These are phyloP conservation scores for Fallopia convolvulus DNA, from an alignment of 148 eudicot species.

Conservation along the genomic window DNA sequence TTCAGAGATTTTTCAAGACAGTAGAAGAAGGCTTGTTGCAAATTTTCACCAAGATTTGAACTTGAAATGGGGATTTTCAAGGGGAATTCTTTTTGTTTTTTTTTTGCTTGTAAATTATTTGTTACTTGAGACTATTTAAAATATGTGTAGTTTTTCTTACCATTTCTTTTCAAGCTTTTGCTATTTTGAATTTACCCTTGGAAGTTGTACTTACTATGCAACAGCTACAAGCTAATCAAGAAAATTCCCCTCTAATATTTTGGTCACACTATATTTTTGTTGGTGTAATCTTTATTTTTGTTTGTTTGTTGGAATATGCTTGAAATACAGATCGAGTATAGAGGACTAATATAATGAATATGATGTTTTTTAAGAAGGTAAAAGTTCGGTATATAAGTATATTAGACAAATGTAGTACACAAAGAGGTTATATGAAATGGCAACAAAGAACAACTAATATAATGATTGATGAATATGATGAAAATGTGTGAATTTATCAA, in stretches of 20 bases:
- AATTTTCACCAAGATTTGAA: neutral
- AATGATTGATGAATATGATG: no score
- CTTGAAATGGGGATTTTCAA: slow-evolving; percentile 12
- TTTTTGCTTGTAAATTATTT: slow-evolving; percentile 39
- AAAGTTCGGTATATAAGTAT: no score
- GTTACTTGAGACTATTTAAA: neutral
- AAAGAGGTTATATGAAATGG: no score
- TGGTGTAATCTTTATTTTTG: neutral
- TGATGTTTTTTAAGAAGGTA: no score
- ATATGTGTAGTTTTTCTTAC: slow-evolving; percentile 23
- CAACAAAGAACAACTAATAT: no score
- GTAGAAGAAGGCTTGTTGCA: slow-evolving; percentile 9
- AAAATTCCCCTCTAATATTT: neutral
- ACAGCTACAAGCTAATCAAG: slow-evolving; percentile 5
- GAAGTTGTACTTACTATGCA: slow-evolving; percentile 1
- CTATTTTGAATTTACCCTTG: slow-evolving; percentile 5
- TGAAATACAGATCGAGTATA: no score
- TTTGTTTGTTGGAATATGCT: neutral
- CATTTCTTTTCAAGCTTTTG: slow-evolving; percentile 9
- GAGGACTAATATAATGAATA: no score
- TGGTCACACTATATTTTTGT: neutral
- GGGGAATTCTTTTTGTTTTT: slow-evolving; percentile 29
- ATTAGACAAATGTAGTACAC: no score
- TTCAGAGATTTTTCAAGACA: neutral
- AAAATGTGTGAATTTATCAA: no score